Conservation (phyloP, 2,329 filamentous ascomycete species). For the Aspergillus intermedius region DNA sequence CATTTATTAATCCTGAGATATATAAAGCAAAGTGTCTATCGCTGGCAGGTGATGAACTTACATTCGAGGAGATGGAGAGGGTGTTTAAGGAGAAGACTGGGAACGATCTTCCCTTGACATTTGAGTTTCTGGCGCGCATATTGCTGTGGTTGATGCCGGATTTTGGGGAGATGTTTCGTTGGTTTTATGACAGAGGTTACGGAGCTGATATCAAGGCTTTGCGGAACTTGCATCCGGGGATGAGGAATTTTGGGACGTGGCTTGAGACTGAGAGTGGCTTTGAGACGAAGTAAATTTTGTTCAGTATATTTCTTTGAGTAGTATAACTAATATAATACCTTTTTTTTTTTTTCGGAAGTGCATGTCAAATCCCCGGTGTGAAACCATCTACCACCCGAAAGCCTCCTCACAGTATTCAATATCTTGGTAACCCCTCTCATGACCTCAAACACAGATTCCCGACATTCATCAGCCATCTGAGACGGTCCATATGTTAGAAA, state of each 20-base stretch:
- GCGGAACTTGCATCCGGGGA: not conserved
- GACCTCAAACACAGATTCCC: no score
- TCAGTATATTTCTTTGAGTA: no score
- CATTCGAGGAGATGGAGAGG: not conserved
- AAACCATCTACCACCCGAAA: no score
- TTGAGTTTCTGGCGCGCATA: not conserved
- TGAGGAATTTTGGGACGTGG: not conserved
- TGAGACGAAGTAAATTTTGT: no score
- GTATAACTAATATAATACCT: no score
- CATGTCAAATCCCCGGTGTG: no score
- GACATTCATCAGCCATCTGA: no score
- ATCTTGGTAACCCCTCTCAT: no score
- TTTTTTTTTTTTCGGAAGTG: no score
- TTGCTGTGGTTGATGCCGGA: not conserved
- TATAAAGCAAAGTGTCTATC: not conserved
- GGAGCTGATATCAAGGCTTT: not conserved
- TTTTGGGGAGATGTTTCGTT: not conserved
- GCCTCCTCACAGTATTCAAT: no score
- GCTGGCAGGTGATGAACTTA: not conserved
- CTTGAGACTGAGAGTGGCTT: no score
- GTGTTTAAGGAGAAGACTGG: not conserved
- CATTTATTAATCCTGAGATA: not conserved
- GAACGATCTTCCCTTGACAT: not conserved
- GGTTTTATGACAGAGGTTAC: not conserved
- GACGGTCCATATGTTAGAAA: no score